These are phyloP conservation scores for Acacia concinna DNA, from an alignment of 331 rosid genomes.

Conservation along the genomic window DNA sequence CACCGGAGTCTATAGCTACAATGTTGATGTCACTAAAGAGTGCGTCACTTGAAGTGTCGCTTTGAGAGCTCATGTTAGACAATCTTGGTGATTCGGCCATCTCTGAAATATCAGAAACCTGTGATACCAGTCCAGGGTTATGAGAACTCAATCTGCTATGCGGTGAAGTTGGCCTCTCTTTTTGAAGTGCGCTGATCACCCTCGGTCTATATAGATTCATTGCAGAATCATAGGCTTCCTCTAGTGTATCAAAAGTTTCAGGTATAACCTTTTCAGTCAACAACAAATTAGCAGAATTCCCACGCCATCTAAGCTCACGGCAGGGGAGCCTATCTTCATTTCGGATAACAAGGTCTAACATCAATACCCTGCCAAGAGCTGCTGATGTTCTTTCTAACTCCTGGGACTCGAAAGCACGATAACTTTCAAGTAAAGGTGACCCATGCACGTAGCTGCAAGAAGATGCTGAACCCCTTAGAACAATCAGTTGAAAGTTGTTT, in stretches of 20 bases:
- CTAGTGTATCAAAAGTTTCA: slow-evolving; percentile 48
- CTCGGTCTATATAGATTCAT: slow-evolving; percentile 53
- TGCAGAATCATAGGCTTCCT: slow-evolving; percentile 59
- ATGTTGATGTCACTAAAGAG: slow-evolving; percentile 42
- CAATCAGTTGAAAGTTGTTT: slow-evolving; percentile 7
- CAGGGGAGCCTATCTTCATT: slow-evolving; percentile 98
- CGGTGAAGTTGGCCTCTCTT: slow-evolving; percentile 63
- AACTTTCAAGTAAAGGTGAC: slow-evolving; percentile 82
- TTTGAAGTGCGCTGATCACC: slow-evolving; percentile 50
- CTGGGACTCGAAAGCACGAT: slow-evolving; percentile 61
- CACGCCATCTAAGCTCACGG: slow-evolving; percentile 89
- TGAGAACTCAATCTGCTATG: slow-evolving; percentile 51
- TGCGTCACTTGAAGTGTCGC: slow-evolving; percentile 50
- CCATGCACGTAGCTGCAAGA: slow-evolving; percentile 82
- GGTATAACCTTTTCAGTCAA: slow-evolving; percentile 59
- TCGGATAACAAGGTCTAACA: slow-evolving; percentile 91
- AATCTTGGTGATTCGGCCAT: slow-evolving; percentile 62
- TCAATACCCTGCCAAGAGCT: slow-evolving; percentile 78
- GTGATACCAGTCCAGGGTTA: slow-evolving; percentile 46
- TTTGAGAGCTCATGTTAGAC: slow-evolving; percentile 41
- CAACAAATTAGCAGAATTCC: slow-evolving; percentile 86
- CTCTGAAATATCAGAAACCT: slow-evolving; percentile 63
- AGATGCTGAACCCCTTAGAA: slow-evolving; percentile 13
- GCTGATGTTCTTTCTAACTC: slow-evolving; percentile 74
- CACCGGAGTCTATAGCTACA: slow-evolving; percentile 89